Evolutionary conservation across 163 green algal species (phyloP), one percentile per base, ranked within the genome.

Genomic region (Scenedesmus sp.): DNA sequence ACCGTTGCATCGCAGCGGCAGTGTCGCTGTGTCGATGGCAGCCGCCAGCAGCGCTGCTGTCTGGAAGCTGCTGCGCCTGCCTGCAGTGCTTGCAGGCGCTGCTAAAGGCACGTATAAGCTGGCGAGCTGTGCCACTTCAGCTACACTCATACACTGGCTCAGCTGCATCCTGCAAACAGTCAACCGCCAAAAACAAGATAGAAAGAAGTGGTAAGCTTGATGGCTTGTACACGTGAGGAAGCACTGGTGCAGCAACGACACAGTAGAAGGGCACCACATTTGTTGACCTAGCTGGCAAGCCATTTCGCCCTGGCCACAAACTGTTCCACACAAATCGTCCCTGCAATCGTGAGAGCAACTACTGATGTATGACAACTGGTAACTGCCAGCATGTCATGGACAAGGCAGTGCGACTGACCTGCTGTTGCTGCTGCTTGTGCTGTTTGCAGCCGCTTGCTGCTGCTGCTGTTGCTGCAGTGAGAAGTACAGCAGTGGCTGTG

Each of bases 401-500:
- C n/a, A 43, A 24, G 35, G 24, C 22, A 7, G 5, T 24, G 7
- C 65, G 30, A 6, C 65, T 37, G 30, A 76, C 65, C 73, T 46
- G 49, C 42, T n/a, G 42, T 42, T 83, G 68, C 84, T 70, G 65
- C 78, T 83, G 84, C 84, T 70, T 30, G 3, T 79, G 40, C 68
- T 35, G 26, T 53, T 79, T 30, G 6, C 84, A 35, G 81, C 81
- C 46, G 42, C 81, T 30, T 87, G 49, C 51, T 15, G 87, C 90
- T 33, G 73, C 68, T 30, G 82, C 56, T 40, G 85, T 12, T 70
- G 85, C 44, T 95, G 87, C 42, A 97, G 73, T 22, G 95, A 92
- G 42, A 94, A 97, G 40, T 97, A 91, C 59, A 97, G 42, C 79
- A 95, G 46, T 0, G 93, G 92, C 26, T 95, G 93, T 15, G 95